Evolutionary conservation across 2,329 filamentous ascomycete genomes (phyloP), one percentile per base, ranked within the genome.

Genomic region (Atkinsonella hypoxylon): DNA sequence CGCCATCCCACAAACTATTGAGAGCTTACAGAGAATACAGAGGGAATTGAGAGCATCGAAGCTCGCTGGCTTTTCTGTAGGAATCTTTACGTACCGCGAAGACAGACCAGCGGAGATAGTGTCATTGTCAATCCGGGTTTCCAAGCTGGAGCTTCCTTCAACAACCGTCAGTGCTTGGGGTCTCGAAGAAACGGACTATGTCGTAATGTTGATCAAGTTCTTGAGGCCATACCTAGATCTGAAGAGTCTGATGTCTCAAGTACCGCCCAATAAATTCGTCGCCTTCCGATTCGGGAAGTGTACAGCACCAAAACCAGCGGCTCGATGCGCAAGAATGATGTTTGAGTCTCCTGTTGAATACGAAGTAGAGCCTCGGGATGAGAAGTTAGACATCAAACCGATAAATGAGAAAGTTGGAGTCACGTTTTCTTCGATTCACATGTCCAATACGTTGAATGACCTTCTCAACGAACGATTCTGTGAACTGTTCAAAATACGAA

Each of bases 121-220:
- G 17, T 81, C 80, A 4, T 65, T 93, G 2, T 88, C 89, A 0
- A 77, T 86, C 31, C 81, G 80, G 4, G 77, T 87, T 31, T 70
- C 75, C 4, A 85, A 85, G 57, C 76, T 95, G 1, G 81, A 78
- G 0, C 78, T 95, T 12, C 84, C 87, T 0, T 75, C 83, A 38
- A 86, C 90, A 59, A 82, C 81, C 0, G 77, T 88, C 65, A 75
- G 84, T 59, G 86, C 89, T 1, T 95, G 89, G 89, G 76, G 83
- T 53, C 64, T 95, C 11, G 67, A 77, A 13, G 67, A 73, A 0
- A 66, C 72, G 0, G 83, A 89, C 34, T 90, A 91, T 59, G 64
- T 95, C 39, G 77, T 91, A 4, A 71, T 94, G 4, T 70, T 95
- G 20, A 75, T 93, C 42, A 76, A 77, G 36, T 85, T 85, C 56